Evolutionary conservation across 306 rosid species (phyloP).

Genomic region (Trifolium pratense): DNA sequence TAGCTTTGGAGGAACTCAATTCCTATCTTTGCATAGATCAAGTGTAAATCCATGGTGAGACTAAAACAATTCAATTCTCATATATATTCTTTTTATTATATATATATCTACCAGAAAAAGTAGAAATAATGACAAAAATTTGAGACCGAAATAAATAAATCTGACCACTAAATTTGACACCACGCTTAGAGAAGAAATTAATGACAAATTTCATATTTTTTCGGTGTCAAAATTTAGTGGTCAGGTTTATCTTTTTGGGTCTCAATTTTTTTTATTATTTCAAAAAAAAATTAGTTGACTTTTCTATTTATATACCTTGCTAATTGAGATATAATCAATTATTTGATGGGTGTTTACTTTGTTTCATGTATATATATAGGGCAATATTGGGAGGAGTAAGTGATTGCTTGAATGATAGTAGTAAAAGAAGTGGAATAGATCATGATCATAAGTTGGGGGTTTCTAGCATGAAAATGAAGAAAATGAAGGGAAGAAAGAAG

Average conservation of each 20-base stretch:
- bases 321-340: no score
- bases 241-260: no score
- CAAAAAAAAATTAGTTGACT: no score
- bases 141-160: background rate
- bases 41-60: conserved; percentile 74
- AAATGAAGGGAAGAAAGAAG: conserved; percentile 84
- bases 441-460: conserved; percentile 59
- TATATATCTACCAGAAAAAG: no score
- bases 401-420: conserved; percentile 49
- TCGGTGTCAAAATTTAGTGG: no score
- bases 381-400: conserved; percentile 58
- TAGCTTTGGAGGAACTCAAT: conserved; percentile 61
- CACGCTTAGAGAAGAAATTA: no score
- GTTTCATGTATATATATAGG: no score
- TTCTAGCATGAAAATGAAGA: conserved; percentile 79
- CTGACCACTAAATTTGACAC: background rate
- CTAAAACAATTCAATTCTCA: background rate
- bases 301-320: no score
- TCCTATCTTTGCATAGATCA: conserved; percentile 84
- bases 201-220: no score
- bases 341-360: no score
- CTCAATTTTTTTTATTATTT: no score
- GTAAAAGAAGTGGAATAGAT: conserved; percentile 52
- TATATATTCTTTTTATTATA: background rate
- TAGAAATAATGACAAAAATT: background rate